These are phyloP conservation scores for Solanum paucissectum DNA, from an alignment of 257 asterid species.

Conservation along the genomic window DNA sequence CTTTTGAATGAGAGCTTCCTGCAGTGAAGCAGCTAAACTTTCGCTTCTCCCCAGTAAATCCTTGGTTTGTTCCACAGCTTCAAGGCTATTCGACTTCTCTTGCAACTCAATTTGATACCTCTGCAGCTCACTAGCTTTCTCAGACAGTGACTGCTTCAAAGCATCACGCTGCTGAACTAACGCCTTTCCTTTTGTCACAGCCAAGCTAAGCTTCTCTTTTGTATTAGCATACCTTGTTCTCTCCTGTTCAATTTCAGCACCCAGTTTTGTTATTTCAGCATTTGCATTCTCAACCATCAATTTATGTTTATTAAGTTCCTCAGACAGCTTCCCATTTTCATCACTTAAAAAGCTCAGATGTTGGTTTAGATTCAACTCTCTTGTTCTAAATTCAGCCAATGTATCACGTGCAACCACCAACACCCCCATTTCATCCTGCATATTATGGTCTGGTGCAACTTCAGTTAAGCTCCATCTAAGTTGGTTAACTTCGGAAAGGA, in stretches of 20 bases:
- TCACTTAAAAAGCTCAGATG: constrained; percentile 40
- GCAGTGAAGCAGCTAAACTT: constrained; percentile 37
- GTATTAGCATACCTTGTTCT: constrained; percentile 58
- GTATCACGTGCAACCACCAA: constrained; percentile 35
- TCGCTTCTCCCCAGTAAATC: constrained; percentile 44
- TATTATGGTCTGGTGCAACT: constrained; percentile 27
- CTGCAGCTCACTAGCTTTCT: constrained; percentile 64
- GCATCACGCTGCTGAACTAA: constrained; percentile 89
- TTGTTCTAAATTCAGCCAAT: constrained; percentile 43
- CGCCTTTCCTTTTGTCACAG: constrained; percentile 98
- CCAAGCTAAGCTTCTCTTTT: constrained; percentile 95
- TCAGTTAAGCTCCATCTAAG: constrained; percentile 45
- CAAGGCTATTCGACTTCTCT: constrained; percentile 65
- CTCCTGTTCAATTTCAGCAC: constrained; percentile 75
- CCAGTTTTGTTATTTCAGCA: constrained; percentile 48
- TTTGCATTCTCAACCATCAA: constrained; percentile 39
- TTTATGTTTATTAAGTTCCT: constrained; percentile 50
- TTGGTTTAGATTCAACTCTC: constrained; percentile 40
- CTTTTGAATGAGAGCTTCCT: constrained; percentile 59
- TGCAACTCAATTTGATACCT: constrained; percentile 44
- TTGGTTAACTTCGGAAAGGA: constrained; percentile 42
- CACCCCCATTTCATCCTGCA: constrained; percentile 42
- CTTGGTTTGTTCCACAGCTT: constrained; percentile 49
- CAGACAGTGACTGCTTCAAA: constrained; percentile 68
- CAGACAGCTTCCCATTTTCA: constrained; percentile 48